These are phyloP conservation scores for Tetragonia tetragonoides DNA, from an alignment of 148 eudicot species.

Conservation along the genomic window DNA sequence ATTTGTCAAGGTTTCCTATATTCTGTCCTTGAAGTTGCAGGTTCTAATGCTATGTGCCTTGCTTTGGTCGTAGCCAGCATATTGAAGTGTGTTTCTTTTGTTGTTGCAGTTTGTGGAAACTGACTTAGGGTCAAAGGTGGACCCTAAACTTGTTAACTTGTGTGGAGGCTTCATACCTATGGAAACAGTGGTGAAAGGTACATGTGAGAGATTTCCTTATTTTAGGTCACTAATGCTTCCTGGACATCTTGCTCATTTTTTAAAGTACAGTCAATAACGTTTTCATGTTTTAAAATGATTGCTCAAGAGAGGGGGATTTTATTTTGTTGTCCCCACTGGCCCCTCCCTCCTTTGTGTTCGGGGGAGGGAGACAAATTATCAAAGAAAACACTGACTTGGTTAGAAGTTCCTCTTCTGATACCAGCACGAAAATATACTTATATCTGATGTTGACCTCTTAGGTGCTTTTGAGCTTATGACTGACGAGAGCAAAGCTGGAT, in stretches of 20 bases:
- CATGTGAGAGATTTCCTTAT: background rate
- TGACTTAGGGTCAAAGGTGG: slow-evolving; percentile 42
- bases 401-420: slow-evolving; percentile 2
- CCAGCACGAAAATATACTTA: background rate
- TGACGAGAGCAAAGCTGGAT: slow-evolving; percentile 84
- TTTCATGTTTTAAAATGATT: too few species aligned
- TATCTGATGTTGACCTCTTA: slow-evolving; percentile 24
- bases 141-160: slow-evolving; percentile 31
- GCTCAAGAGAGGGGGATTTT: too few species aligned
- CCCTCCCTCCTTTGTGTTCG: background rate
- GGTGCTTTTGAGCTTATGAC: slow-evolving; percentile 84
- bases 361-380: background rate
- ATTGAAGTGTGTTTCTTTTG: slow-evolving; percentile 14
- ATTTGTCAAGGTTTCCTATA: background rate
- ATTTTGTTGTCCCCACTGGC: background rate
- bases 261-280: too few species aligned
- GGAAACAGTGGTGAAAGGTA: slow-evolving; percentile 78
- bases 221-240: background rate
- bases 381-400: background rate
- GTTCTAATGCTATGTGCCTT: background rate
- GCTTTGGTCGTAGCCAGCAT: background rate
- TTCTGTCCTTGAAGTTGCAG: slow-evolving; percentile 3
- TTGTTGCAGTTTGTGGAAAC: slow-evolving; percentile 76
- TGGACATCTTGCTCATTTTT: background rate
- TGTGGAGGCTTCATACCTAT: slow-evolving; percentile 73